These are phyloP conservation scores for Ophiosphaerella narmari DNA, from an alignment of 2,329 filamentous ascomycete species.

Conservation along the genomic window DNA sequence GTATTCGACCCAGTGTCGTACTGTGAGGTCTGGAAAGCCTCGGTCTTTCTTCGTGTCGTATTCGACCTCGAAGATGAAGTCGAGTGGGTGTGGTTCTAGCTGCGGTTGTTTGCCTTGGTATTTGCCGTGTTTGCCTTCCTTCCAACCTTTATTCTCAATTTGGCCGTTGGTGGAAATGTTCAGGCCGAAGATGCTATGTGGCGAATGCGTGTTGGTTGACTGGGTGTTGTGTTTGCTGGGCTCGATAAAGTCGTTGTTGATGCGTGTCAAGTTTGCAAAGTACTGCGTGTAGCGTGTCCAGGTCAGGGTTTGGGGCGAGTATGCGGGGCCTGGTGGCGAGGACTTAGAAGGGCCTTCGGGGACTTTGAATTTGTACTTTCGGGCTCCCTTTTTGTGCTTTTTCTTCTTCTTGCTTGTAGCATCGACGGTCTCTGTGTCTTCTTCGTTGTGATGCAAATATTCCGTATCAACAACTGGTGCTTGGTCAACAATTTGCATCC, in stretches of 20 bases:
- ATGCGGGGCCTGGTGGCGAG: slow-evolving; percentile 82
- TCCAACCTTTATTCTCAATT: slow-evolving; percentile 56
- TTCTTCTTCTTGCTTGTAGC: slow-evolving; percentile 53
- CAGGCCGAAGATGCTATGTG: slow-evolving; percentile 29
- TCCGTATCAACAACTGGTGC: slow-evolving; percentile 8
- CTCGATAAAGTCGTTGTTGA: slow-evolving; percentile 72
- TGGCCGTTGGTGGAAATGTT: slow-evolving; percentile 32
- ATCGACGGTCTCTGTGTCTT: slow-evolving; percentile 49
- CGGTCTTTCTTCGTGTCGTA: slow-evolving; percentile 82
- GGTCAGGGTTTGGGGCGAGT: slow-evolving; percentile 81
- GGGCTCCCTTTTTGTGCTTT: slow-evolving; percentile 50
- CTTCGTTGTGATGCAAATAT: slow-evolving; percentile 33
- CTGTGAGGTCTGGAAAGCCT: slow-evolving; percentile 82
- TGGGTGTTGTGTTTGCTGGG: slow-evolving; percentile 2
- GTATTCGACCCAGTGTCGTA: slow-evolving; percentile 77
- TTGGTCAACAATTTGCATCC: slow-evolving; percentile 6
- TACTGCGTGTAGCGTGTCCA: slow-evolving; percentile 85
- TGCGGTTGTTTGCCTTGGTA: slow-evolving; percentile 54
- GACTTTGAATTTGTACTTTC: slow-evolving; percentile 54
- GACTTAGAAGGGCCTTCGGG: slow-evolving; percentile 75
- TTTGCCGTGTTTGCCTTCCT: slow-evolving; percentile 67
- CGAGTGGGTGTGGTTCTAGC: slow-evolving; percentile 61
- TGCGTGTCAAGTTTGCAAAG: slow-evolving; percentile 87
- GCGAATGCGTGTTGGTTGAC: slow-evolving; percentile 12
- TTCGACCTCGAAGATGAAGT: slow-evolving; percentile 78